Base-by-base conservation (phyloP, 352 stramenopile genomes). In the Pythium sukuiense region DNA sequence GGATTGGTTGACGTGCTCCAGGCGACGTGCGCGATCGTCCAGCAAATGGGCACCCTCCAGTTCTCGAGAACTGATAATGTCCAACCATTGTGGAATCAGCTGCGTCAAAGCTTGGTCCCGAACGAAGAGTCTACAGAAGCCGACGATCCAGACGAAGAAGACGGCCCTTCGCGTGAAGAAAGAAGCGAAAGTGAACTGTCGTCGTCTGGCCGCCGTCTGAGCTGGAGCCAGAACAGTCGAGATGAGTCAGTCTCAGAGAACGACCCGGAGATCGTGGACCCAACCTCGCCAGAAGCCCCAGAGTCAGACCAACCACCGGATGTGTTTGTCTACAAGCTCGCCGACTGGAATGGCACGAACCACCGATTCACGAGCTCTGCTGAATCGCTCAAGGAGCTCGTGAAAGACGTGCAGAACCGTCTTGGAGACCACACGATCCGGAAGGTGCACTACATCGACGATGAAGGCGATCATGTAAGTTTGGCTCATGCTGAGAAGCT, bases 1-100 rank as follows among this genome's bases (percentile, higher is more conserved):
- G 97, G 95, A 11, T 76, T 99, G 16, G 97, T 99, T 11, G 96
- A 99, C 75, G 96, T 99, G 20, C 89, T 99, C 59, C 95, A 99
- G 72, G 82, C 97, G 14, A 96, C 97, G 24, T 90, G 88, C 68
- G 90, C 80, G 0, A 84, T 96, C 18, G 74, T 96, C 43, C 79
- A 95, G 50, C 86, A 96, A 77, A 92, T 95, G 81, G 78, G 77
- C 12, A 91, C 74, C 0, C 91, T 96, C 57, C 85, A 91, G 48
- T 71, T 72, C 5, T 76, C 79, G 16, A 86, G 41, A 49, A 49
- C 82, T 55, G 85, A 90, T n/a, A 79, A 67, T 48, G 79, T 90
- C 7, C 76, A 91, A 60, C 84, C 87, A 16, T 55, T 94, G 27
- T 92, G 83, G 87, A 85, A 92, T 67, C 69, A 91, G 59, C 85